These are phyloP conservation scores for Rosa rugosa DNA, from an alignment of 306 rosid species.

Conservation along the genomic window DNA sequence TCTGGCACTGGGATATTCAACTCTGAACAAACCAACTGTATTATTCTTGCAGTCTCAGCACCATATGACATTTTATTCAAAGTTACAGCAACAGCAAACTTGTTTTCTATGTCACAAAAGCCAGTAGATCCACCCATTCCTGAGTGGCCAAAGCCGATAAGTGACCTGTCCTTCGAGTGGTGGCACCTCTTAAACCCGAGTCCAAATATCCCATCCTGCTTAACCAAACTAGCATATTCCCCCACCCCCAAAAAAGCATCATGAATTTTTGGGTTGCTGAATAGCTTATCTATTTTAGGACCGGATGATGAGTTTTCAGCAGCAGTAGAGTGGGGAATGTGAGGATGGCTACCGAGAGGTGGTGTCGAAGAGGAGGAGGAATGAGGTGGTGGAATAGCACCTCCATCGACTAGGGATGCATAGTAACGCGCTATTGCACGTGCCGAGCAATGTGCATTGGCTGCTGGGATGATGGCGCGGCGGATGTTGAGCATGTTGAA, in stretches of 20 bases:
- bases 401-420: slow-evolving; percentile 81
- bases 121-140: slow-evolving; percentile 98
- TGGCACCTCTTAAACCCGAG: slow-evolving; percentile 69
- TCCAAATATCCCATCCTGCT: slow-evolving; percentile 62
- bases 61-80: slow-evolving; percentile 84
- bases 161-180: slow-evolving; percentile 51
- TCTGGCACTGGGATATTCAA: slow-evolving; percentile 73
- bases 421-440: slow-evolving; percentile 96
- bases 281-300: slow-evolving; percentile 41
- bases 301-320: slow-evolving; percentile 32
- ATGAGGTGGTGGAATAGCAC: slow-evolving; percentile 76
- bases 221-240: slow-evolving; percentile 44
- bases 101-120: slow-evolving; percentile 64
- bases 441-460: slow-evolving; percentile 89
- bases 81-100: slow-evolving; percentile 77
- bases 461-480: slow-evolving; percentile 91
- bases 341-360: slow-evolving; percentile 84
- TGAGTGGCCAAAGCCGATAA: slow-evolving; percentile 81
- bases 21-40: slow-evolving; percentile 84
- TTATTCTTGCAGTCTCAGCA: slow-evolving; percentile 55
- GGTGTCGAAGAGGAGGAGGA: slow-evolving; percentile 67
- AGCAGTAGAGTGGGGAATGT: slow-evolving; percentile 59
- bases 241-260: slow-evolving; percentile 82
- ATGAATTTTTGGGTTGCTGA: slow-evolving; percentile 59
- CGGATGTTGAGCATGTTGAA: slow-evolving; percentile 73